These are phyloP conservation scores for Huntiella moniliformis DNA, from an alignment of 2,329 filamentous ascomycete species.

Conservation along the genomic window DNA sequence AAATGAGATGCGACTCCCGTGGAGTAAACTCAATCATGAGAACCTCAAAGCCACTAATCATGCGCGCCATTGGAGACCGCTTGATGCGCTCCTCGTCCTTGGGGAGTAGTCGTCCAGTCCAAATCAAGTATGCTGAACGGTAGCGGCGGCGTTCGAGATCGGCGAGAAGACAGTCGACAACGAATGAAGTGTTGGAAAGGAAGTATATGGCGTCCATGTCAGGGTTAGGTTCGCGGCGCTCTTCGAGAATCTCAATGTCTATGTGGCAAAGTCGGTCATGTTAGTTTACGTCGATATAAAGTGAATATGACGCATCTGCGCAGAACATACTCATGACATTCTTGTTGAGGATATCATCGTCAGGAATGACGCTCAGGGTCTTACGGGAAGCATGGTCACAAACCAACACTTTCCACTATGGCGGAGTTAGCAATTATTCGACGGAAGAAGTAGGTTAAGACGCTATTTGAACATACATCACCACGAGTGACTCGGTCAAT, in stretches of 20 bases:
- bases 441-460: too few species aligned
- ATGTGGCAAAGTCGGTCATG: conserved; percentile 14
- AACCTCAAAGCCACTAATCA: conserved; percentile 64
- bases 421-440: background rate
- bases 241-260: conserved; percentile 93
- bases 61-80: conserved; percentile 45
- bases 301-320: conserved; percentile 7
- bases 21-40: conserved; percentile 80
- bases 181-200: conserved; percentile 66
- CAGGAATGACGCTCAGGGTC: conserved; percentile 74
- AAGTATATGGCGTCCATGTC: conserved; percentile 93
- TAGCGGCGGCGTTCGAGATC: conserved; percentile 80
- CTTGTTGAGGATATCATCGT: conserved; percentile 92
- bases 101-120: conserved; percentile 59
- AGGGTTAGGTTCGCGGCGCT: conserved; percentile 60
- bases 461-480: conserved; percentile 40
- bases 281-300: background rate
- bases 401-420: conserved; percentile 89
- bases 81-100: conserved; percentile 57
- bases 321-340: conserved; percentile 69
- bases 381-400: conserved; percentile 69
- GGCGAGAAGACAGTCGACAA: conserved; percentile 83
- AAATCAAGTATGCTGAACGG: conserved; percentile 60
- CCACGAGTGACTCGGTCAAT: conserved; percentile 63
- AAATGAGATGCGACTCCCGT: conserved; percentile 76